These are phyloP conservation scores for Panellus pusillus DNA, from an alignment of 768 basidiomycete genomes.

Conservation along the genomic window DNA sequence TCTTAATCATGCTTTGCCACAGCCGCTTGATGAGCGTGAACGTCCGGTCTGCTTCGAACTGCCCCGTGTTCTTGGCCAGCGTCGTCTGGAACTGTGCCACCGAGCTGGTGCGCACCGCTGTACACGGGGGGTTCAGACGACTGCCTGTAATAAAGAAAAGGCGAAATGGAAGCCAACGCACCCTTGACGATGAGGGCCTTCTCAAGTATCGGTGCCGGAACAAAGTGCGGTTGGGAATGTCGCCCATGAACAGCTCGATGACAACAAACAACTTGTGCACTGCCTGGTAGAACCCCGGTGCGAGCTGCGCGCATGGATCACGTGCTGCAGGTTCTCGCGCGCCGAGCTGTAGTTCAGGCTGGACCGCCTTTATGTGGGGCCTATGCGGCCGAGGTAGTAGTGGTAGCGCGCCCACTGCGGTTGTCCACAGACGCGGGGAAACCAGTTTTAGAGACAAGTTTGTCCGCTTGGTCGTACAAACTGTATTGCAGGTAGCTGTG, in stretches of 20 bases:
- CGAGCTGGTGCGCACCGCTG: conserved; percentile 93
- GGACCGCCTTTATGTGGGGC: conserved; percentile 89
- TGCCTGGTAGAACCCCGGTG: conserved; percentile 95
- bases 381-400: conserved; percentile 92
- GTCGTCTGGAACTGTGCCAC: conserved; percentile 91
- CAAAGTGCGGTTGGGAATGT: conserved; percentile 88
- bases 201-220: conserved; percentile 91
- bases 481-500: conserved; percentile 88
- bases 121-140: background rate
- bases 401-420: conserved; percentile 90
- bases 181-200: conserved; percentile 89
- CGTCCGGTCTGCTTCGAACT: conserved; percentile 85
- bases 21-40: conserved; percentile 90
- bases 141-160: background rate
- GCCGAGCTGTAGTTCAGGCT: conserved; percentile 92
- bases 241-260: conserved; percentile 95
- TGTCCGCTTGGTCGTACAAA: conserved; percentile 95
- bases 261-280: conserved; percentile 94
- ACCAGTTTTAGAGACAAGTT: conserved; percentile 88
- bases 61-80: conserved; percentile 70
- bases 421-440: conserved; percentile 90
- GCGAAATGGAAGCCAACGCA: conserved; percentile 32
- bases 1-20: conserved; percentile 99
- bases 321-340: conserved; percentile 88
- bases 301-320: conserved; percentile 90